phyloP scores from a whole-genome alignment of 1,284 basidiomycete species.

The Cryptococcus sp. region DNA sequence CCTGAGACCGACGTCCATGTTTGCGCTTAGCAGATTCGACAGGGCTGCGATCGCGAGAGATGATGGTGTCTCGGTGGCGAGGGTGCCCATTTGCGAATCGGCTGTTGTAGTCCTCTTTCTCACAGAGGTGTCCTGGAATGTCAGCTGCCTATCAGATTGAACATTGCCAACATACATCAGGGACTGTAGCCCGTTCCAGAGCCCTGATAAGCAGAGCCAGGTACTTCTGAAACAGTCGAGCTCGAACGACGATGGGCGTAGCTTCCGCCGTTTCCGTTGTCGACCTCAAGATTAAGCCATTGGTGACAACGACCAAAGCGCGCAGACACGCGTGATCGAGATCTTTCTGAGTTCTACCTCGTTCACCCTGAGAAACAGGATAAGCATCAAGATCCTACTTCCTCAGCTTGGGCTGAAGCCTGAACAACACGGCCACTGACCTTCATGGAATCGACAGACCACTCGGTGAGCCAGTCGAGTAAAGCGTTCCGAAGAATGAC shows the following conservation, averaged over 20 bases:
- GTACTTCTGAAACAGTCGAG: constrained; percentile 73
- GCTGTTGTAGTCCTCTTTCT: neutral
- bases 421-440: constrained; percentile 20
- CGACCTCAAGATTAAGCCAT: constrained; percentile 65
- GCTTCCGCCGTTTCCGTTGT: constrained; percentile 60
- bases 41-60: constrained; percentile 58
- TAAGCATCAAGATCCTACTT: constrained; percentile 19
- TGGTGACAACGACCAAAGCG: constrained; percentile 68
- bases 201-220: constrained; percentile 60
- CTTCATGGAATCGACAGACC: constrained; percentile 52
- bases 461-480: constrained; percentile 68
- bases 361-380: constrained; percentile 1
- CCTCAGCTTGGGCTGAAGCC: neutral
- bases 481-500: constrained; percentile 63
- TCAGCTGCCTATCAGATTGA: constrained; percentile 22
- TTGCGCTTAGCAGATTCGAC: constrained; percentile 75
- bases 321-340: constrained; percentile 68
- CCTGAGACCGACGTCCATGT: constrained; percentile 83
- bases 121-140: neutral
- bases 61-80: neutral
- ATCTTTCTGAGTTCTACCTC: constrained; percentile 49
- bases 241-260: constrained; percentile 63
- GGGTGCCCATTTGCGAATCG: neutral
- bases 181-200: constrained; percentile 50
- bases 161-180: no score